Evolutionary conservation across 2,329 filamentous ascomycete genomes (phyloP).

Genomic region (Magnaporthales sp.): DNA sequence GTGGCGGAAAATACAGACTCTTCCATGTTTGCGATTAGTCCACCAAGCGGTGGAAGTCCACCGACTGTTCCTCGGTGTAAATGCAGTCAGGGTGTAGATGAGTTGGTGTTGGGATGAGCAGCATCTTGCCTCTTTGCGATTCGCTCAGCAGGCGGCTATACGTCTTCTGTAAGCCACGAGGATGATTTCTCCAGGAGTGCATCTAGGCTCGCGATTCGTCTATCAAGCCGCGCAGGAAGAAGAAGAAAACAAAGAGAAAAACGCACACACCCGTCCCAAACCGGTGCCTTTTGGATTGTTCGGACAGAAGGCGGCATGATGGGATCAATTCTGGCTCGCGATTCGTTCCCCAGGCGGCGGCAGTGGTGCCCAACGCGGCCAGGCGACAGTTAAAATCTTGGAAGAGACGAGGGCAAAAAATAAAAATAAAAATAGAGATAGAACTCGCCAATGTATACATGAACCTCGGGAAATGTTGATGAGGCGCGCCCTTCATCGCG

Average conservation of each 20-base stretch:
- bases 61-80: background rate
- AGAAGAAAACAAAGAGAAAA: background rate
- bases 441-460: background rate
- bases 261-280: background rate
- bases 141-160: background rate
- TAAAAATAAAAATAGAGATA: background rate
- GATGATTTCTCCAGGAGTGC: background rate
- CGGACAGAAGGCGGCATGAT: background rate
- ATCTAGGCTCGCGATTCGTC: background rate
- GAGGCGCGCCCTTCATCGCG: background rate
- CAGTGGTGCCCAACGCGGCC: background rate
- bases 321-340: background rate
- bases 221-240: background rate
- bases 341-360: background rate
- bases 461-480: background rate
- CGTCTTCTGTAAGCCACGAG: background rate
- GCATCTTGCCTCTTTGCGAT: background rate
- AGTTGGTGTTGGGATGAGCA: background rate
- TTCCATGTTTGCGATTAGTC: background rate
- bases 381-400: background rate
- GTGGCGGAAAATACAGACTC: background rate
- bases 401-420: background rate
- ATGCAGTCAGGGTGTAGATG: background rate
- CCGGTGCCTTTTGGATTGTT: background rate
- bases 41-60: background rate